Evolutionary conservation across 1,284 basidiomycete genomes (phyloP), one percentile per base, ranked within the genome.

Genomic region (Vanrija sp.): DNA sequence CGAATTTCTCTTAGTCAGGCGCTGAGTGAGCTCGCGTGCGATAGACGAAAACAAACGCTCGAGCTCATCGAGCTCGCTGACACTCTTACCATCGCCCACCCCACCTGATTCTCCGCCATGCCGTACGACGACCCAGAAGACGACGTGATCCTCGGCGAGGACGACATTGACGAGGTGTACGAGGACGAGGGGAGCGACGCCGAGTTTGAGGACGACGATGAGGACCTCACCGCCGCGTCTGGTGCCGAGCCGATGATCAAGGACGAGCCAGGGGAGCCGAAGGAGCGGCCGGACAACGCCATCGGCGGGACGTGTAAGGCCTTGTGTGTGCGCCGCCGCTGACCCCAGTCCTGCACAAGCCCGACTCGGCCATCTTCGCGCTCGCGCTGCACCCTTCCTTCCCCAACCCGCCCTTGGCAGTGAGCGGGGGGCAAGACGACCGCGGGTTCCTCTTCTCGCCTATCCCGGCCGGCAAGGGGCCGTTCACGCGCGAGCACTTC

Each of bases 391-490:
- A 99, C 73, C 82, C 82, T 0, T 55, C 53, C 7, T 80, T 75
- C 64, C 92, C 94, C 0, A 85, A 86, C 25, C 84, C 88, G 52
- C 85, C 88, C 2, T 79, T 98, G 25, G 92, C 89, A 4, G 86
- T 85, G 23, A 92, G 89, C 1, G 96, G 96, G 25, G 95, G 93
- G 23, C 93, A 96, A 76, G 96, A 98, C 72, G 95, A 98, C 71
- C 74, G 88, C 0, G 95, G 88, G 18, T 97, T 89, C 77, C 83
- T 99, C 63, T 99, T 93, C 63, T 74, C 60, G 24, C 75, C 75
- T 0, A 53, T 75, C 19, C 68, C 73, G 9, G 47, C 56, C 12
- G 22, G 38, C 6, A 15, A 43, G 12, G 47, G 51, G 4, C 49
- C 43, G 4, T 59, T 56, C 41, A 59, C 42, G 6, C 47, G 54